phyloP scores from a whole-genome alignment of 148 eudicot genomes.

The Pharnaceum exiguum region DNA sequence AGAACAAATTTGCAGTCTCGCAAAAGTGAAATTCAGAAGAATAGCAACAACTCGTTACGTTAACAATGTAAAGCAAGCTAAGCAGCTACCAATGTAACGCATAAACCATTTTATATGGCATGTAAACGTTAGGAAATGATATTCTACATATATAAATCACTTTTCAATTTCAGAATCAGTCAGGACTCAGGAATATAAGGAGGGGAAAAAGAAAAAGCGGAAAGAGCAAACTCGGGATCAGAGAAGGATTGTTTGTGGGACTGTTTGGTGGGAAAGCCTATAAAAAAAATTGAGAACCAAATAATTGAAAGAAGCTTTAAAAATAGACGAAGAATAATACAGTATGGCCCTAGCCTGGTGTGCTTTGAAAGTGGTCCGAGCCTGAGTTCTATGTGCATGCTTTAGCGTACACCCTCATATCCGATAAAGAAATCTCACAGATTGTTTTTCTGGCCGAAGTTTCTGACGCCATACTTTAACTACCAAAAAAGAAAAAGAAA shows the following conservation, averaged over 20 bases:
- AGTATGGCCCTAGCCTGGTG: conserved; percentile 7
- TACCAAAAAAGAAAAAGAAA: not conserved
- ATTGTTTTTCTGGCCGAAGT: conserved; percentile 12
- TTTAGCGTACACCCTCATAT: conserved; percentile 24
- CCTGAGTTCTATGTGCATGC: conserved; percentile 31
- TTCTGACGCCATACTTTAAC: conserved; percentile 18
- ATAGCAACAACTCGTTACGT: too few species aligned
- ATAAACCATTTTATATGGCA: too few species aligned
- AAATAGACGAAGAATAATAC: not conserved
- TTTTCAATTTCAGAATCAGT: conserved; percentile 10
- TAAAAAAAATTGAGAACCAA: conserved; percentile 23
- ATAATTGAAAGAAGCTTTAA: conserved; percentile 23
- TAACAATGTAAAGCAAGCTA: too few species aligned
- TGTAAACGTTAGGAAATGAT: not conserved
- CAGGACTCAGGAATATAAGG: conserved; percentile 7
- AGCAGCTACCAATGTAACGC: too few species aligned
- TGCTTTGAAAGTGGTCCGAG: conserved; percentile 42
- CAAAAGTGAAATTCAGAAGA: too few species aligned
- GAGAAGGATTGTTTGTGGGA: conserved; percentile 26
- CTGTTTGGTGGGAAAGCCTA: conserved; percentile 11
- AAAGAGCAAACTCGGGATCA: conserved; percentile 40
- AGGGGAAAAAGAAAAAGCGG: conserved; percentile 22
- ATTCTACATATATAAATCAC: not conserved
- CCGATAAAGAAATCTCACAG: conserved; percentile 14
- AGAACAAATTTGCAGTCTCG: too few species aligned